These are phyloP conservation scores for Colletotrichum sp. DNA, from an alignment of 2,329 filamentous ascomycete genomes.

Conservation along the genomic window DNA sequence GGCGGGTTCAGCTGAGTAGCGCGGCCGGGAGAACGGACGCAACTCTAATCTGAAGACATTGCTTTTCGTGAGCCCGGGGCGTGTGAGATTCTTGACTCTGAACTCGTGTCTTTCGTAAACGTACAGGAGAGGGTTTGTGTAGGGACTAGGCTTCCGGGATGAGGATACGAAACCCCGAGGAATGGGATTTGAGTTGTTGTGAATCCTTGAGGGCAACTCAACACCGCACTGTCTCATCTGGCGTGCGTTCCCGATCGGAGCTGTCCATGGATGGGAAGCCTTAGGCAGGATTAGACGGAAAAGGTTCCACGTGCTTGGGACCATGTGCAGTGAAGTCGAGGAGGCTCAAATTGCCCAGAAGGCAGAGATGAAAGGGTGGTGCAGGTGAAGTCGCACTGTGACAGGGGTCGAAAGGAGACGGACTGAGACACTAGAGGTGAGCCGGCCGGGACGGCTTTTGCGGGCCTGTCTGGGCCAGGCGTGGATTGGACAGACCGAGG, in stretches of 20 bases:
- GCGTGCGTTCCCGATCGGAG: conserved; percentile 9
- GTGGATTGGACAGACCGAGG: neutral
- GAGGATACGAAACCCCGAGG: neutral
- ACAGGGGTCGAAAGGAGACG: conserved; percentile 3
- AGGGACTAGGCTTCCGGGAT: neutral
- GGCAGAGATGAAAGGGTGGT: conserved; percentile 2
- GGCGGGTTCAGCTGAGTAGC: neutral
- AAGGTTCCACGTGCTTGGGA: conserved; percentile 15
- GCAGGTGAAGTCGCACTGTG: neutral
- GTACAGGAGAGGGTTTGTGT: neutral
- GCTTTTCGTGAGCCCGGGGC: neutral
- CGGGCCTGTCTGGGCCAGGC: neutral
- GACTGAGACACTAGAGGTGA: neutral
- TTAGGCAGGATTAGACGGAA: neutral
- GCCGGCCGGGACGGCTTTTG: conserved; percentile 11
- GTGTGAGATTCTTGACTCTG: neutral
- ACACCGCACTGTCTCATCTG: conserved; percentile 15
- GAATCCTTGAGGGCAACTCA: conserved; percentile 17
- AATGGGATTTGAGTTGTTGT: conserved; percentile 17
- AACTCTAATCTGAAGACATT: conserved; percentile 15
- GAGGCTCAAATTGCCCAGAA: neutral
- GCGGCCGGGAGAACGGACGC: neutral
- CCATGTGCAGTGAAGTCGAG: neutral
- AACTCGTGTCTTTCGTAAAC: neutral
- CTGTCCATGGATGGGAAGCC: neutral